phyloP scores from a whole-genome alignment of 768 basidiomycete genomes.

The Mycena pura region DNA sequence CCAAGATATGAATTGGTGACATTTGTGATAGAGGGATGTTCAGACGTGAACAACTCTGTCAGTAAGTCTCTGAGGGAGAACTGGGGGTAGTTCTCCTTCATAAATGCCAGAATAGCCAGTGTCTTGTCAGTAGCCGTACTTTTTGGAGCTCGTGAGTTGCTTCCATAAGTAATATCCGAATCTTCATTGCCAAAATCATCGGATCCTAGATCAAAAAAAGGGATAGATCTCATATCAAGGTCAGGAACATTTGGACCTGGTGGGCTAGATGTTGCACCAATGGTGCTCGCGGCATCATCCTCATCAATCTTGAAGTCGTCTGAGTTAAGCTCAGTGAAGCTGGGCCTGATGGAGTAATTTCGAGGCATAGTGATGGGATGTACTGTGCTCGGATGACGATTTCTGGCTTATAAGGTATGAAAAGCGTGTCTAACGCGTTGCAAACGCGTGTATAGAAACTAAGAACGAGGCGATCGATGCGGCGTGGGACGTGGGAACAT shows the following conservation, averaged over 20 bases:
- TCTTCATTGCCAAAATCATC: background rate
- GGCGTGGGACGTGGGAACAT: background rate
- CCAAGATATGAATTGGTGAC: background rate
- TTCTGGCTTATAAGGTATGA: background rate
- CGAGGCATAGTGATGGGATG: too few relatives aligned
- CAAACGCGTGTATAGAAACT: too few relatives aligned
- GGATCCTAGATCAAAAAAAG: background rate
- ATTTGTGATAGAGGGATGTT: background rate
- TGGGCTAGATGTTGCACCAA: background rate
- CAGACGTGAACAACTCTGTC: background rate
- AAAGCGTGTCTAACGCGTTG: background rate
- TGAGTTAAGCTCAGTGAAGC: too few relatives aligned
- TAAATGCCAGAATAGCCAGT: background rate
- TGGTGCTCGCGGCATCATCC: background rate
- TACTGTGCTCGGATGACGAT: too few relatives aligned
- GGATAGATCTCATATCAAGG: background rate
- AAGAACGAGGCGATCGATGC: too few relatives aligned
- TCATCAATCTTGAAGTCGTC: conserved; percentile 4
- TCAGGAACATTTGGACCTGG: background rate
- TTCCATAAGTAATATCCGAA: background rate
- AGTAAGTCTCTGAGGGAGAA: conserved; percentile 1
- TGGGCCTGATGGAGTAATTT: too few relatives aligned
- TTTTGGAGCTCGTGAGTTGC: background rate
- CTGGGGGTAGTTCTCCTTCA: background rate
- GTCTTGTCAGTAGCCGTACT: background rate